These are phyloP conservation scores for Agapanthus africanus DNA, from an alignment of 106 monocot species.

Conservation along the genomic window DNA sequence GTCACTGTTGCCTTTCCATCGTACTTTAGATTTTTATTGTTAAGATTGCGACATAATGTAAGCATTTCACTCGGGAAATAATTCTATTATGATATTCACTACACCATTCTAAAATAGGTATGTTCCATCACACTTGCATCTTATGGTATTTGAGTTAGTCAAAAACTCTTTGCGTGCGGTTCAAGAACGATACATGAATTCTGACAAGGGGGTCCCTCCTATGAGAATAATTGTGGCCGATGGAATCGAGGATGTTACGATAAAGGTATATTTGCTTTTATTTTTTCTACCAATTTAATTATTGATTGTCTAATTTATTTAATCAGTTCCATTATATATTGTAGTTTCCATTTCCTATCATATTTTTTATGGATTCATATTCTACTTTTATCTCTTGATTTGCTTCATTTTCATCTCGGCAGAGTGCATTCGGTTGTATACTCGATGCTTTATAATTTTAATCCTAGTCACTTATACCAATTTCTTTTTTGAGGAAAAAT, in stretches of 20 bases:
- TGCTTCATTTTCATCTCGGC: neutral
- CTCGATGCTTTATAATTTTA: no score
- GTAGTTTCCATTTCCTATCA: neutral
- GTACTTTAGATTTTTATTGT: neutral
- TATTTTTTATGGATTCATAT: neutral
- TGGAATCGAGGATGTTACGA: slow-evolving; percentile 93
- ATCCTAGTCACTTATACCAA: no score
- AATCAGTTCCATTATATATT: neutral
- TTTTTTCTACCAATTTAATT: neutral
- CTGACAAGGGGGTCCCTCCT: slow-evolving; percentile 72
- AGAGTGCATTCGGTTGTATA: neutral
- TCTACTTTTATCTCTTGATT: neutral
- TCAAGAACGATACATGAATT: slow-evolving; percentile 82
- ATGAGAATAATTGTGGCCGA: slow-evolving; percentile 96
- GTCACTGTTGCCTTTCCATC: neutral
- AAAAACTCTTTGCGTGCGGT: slow-evolving; percentile 98
- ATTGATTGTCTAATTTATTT: neutral
- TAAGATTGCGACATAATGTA: neutral
- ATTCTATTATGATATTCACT: neutral
- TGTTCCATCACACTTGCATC: slow-evolving; percentile 90
- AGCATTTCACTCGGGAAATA: neutral
- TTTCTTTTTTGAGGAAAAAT: no score
- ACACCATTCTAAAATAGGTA: slow-evolving; percentile 41
- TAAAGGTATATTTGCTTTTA: slow-evolving; percentile 53
- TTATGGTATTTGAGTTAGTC: slow-evolving; percentile 96